A percentile compares a stretch with the other conserved stretches of the same genome.
These are phyloP conservation scores for Leccinum disarticulatum DNA, from an alignment of 768 basidiomycete species.

Conservation along the genomic window DNA sequence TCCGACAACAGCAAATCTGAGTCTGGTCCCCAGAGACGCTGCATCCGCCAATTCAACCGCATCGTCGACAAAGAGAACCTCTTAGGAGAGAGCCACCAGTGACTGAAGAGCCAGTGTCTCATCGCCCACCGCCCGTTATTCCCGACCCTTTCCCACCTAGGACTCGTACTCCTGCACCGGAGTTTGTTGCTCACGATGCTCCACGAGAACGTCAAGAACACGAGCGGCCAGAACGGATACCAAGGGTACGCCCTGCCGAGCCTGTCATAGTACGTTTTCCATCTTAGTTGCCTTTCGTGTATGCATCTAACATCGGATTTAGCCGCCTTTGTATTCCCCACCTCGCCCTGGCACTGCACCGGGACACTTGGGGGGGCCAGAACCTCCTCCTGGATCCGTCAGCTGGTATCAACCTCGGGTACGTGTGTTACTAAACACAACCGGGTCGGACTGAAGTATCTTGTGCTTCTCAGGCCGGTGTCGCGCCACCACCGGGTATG, in stretches of 20 bases:
- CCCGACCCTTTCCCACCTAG: conserved; percentile 10
- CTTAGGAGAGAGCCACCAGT: conserved; percentile 2
- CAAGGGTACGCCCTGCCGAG: conserved; percentile 22
- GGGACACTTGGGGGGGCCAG: conserved; percentile 14
- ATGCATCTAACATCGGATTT: conserved; percentile 6
- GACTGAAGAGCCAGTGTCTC: background rate
- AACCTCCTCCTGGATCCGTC: conserved; percentile 13
- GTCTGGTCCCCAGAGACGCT: conserved; percentile 22
- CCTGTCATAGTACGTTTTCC: conserved; percentile 21
- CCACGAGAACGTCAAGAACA: conserved; percentile 19
- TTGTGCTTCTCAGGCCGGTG: conserved; percentile 15
- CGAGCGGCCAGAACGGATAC: conserved; percentile 25
- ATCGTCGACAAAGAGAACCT: conserved; percentile 7
- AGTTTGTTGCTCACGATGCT: background rate
- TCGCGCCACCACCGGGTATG: conserved; percentile 28
- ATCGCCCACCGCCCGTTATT: conserved; percentile 6
- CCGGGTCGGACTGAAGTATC: background rate
- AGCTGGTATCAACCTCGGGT: conserved; percentile 31
- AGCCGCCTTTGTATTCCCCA: conserved; percentile 25
- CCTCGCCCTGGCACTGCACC: conserved; percentile 29
- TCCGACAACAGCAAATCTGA: conserved; percentile 23
- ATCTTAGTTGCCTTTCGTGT: background rate
- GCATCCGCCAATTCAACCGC: conserved; percentile 14
- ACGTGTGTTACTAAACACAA: conserved; percentile 1
- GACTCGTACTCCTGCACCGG: conserved; percentile 9